These are phyloP conservation scores for Russula virescens DNA, from an alignment of 768 basidiomycete species.

Conservation along the genomic window DNA sequence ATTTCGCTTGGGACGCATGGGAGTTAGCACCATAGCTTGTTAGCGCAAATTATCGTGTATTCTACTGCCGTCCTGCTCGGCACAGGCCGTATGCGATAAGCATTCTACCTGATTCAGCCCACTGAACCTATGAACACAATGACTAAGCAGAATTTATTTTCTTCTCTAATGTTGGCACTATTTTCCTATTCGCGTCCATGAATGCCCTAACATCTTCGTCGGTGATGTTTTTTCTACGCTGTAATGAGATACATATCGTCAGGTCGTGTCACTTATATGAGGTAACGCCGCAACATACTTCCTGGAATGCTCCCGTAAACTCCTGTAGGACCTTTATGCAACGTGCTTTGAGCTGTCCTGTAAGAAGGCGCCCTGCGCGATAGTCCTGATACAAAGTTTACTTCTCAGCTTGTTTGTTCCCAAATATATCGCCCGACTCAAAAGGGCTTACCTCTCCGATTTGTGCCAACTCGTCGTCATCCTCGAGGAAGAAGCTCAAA, in stretches of 20 bases:
- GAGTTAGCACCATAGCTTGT: background rate
- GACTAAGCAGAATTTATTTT: background rate
- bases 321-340: slow-evolving; percentile 80
- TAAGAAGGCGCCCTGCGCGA: slow-evolving; percentile 78
- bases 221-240: slow-evolving; percentile 78
- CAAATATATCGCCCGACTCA: background rate
- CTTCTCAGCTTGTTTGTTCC: background rate
- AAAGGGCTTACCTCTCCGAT: slow-evolving; percentile 60
- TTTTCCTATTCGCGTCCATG: slow-evolving; percentile 78
- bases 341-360: slow-evolving; percentile 84
- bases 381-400: slow-evolving; percentile 62
- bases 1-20: slow-evolving; percentile 14
- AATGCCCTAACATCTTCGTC: slow-evolving; percentile 69
- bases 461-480: slow-evolving; percentile 79
- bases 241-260: slow-evolving; percentile 11
- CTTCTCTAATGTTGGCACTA: slow-evolving; percentile 52
- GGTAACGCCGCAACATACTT: slow-evolving; percentile 36
- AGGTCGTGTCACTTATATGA: slow-evolving; percentile 9
- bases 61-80: background rate
- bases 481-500: slow-evolving; percentile 89
- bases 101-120: background rate
- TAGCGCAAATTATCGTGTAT: too few species aligned
- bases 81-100: background rate
- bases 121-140: background rate
- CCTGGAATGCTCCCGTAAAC: slow-evolving; percentile 85